Conservation (phyloP, 306 rosid genomes). For the Trifolium pratense region DNA sequence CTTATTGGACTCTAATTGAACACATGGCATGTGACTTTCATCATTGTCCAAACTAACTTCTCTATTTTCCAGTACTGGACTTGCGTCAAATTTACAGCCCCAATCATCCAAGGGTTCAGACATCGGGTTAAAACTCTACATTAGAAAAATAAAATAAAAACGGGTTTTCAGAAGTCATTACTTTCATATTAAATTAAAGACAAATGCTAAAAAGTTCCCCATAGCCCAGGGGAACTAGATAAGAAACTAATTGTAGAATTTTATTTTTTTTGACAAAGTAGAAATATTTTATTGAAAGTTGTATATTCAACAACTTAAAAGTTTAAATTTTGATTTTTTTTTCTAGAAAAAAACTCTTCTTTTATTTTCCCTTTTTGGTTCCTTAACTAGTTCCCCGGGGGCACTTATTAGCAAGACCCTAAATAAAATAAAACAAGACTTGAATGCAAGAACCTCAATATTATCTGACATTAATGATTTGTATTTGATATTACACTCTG, state of each 20-base stretch:
- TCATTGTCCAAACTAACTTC: slow-evolving; percentile 45
- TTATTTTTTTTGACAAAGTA: too few species aligned
- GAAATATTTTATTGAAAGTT: too few species aligned
- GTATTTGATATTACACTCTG: slow-evolving; percentile 49
- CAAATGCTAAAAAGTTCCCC: too few species aligned
- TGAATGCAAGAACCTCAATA: slow-evolving; percentile 62
- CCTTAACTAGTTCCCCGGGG: too few species aligned
- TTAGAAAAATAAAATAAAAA: slow-evolving; percentile 30
- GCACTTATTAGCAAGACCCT: too few species aligned
- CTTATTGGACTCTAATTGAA: slow-evolving; percentile 52
- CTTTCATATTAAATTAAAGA: slow-evolving; percentile 21
- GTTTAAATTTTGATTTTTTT: too few species aligned
- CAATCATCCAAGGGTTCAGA: slow-evolving; percentile 88
- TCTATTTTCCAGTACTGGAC: slow-evolving; percentile 57
- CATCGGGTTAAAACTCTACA: slow-evolving; percentile 91
- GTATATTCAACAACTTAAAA: too few species aligned
- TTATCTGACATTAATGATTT: slow-evolving; percentile 53
- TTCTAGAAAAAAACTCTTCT: too few species aligned
- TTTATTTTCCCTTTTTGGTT: too few species aligned
- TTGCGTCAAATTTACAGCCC: slow-evolving; percentile 66
- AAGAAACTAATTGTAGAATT: too few species aligned
- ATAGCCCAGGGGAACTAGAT: too few species aligned
- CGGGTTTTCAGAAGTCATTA: slow-evolving; percentile 30
- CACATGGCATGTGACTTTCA: slow-evolving; percentile 49
- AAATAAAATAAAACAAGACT: slow-evolving; percentile 10